Base-by-base conservation (phyloP, 164 flowering plant genomes). In the Annona cherimola region DNA sequence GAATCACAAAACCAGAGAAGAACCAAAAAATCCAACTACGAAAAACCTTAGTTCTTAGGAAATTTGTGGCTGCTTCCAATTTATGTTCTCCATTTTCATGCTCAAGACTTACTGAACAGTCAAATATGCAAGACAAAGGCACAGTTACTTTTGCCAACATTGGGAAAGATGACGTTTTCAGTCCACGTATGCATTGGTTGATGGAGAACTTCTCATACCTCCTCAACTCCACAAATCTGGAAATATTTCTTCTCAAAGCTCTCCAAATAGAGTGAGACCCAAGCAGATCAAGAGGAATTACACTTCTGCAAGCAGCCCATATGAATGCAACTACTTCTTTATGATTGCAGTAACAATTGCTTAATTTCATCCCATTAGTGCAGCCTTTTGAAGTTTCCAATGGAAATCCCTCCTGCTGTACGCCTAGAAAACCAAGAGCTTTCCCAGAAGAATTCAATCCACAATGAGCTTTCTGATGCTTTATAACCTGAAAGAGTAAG, bases 291-390 rank as follows among this genome's bases (percentile, higher is more conserved):
- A 69, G 63, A 79, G 99, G 98, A 79, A 95, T 74, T 73, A 93
- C 80, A 77, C 83, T 90, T 81, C 91, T 81, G 72, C 94, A 91
- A 76, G 83, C 88, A 71, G 98, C 96, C 98, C 98, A 96, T 74
- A 93, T 61, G 79, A 89, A 93, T 18, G 97, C 86, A 18, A 82
- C 90, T 44, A 95, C 98, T 74, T 90, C 88, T 79, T 77, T 67
- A 67, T 88, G 83, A 1, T 60, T 73, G 81, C 97, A 86, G 69
- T 82, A 80, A 35, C 74, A 64, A 71, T 74, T 78, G 68, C 69
- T 76, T 45, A 65, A 75, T 72, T 78, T 81, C 67, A 61, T 62
- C 55, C 73, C 77, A 61, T 69, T 39, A 73, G 59, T 69, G 69
- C 16, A 54, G 14, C 68, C 40, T 55, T 64, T 67, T 39, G 63